Percentiles rank a stretch among this genome's conserved stretches.
These are phyloP conservation scores for Populus alba DNA, from an alignment of 345 rosid species.

Conservation along the genomic window DNA sequence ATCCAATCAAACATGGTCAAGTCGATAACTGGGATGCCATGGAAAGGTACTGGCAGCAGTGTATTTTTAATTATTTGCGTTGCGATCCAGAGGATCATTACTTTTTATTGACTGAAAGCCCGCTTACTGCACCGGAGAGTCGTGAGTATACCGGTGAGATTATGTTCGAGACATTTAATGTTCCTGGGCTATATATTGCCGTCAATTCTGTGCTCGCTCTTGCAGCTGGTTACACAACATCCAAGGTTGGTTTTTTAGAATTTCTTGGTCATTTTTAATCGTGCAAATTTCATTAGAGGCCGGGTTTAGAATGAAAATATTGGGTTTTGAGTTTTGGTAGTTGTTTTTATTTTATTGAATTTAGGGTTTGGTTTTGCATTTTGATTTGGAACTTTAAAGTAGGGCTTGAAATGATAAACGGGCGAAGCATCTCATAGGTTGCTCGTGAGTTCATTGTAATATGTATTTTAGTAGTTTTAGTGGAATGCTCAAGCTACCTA, in stretches of 20 bases:
- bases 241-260: slow-evolving; percentile 57
- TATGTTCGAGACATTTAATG: slow-evolving; percentile 91
- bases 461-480: neutral
- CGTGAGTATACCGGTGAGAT: slow-evolving; percentile 95
- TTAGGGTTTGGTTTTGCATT: neutral
- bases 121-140: slow-evolving; percentile 93
- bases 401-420: neutral
- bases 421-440: neutral
- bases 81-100: slow-evolving; percentile 99
- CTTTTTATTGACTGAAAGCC: slow-evolving; percentile 92
- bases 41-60: slow-evolving; percentile 99
- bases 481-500: neutral
- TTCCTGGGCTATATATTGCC: slow-evolving; percentile 93
- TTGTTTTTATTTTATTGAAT: neutral
- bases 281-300: neutral
- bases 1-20: slow-evolving; percentile 86
- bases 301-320: neutral
- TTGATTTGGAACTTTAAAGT: neutral
- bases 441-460: neutral
- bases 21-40: slow-evolving; percentile 96
- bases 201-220: slow-evolving; percentile 97
- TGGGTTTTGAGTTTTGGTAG: neutral
- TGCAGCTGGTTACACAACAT: slow-evolving; percentile 94
- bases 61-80: slow-evolving; percentile 82
- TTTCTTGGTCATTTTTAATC: neutral